phyloP scores from a whole-genome alignment of 192 early-diverging fungal species.

The Chytriomyces sp. region DNA sequence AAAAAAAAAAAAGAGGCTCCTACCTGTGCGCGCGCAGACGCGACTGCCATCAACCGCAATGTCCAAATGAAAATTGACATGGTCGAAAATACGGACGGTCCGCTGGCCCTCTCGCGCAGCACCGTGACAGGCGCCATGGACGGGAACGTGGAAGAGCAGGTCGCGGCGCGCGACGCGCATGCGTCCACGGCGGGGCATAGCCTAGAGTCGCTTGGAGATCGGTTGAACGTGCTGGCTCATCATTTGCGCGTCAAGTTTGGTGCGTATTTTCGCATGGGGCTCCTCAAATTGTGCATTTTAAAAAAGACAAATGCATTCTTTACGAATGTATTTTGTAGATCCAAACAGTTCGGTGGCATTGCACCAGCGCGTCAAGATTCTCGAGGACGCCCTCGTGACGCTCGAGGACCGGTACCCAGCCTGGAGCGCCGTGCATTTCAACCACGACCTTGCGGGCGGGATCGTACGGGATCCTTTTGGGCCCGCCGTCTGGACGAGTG shows the following conservation, averaged over 20 bases:
- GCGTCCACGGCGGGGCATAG: not conserved
- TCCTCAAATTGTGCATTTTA: no score
- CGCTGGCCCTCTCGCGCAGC: conserved; percentile 62
- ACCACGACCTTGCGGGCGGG: not conserved
- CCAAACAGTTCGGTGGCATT: conserved; percentile 39
- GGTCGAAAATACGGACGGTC: conserved; percentile 64
- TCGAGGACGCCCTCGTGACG: conserved; percentile 76
- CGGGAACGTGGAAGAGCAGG: not conserved
- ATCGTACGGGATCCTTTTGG: conserved; percentile 18
- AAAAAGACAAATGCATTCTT: not conserved
- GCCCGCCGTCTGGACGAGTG: conserved; percentile 18
- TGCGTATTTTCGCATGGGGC: no score
- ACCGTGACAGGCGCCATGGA: not conserved
- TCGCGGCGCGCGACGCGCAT: not conserved
- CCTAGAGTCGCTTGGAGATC: conserved; percentile 45
- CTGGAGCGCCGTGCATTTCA: conserved; percentile 74
- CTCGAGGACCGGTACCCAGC: conserved; percentile 75
- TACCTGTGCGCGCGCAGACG: conserved; percentile 70
- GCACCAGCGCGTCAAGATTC: conserved; percentile 64
- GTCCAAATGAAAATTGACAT: conserved; percentile 78
- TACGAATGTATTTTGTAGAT: conserved; percentile 25
- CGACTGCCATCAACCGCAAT: conserved; percentile 68
- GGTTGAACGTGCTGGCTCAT: conserved; percentile 68
- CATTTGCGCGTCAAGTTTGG: conserved; percentile 72
- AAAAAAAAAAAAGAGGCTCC: not conserved